Percentiles rank a stretch among this genome's conserved stretches.
Evolutionary conservation across 2,329 filamentous ascomycete genomes (phyloP).

Genomic region (Ploettnerulaceae sp.): DNA sequence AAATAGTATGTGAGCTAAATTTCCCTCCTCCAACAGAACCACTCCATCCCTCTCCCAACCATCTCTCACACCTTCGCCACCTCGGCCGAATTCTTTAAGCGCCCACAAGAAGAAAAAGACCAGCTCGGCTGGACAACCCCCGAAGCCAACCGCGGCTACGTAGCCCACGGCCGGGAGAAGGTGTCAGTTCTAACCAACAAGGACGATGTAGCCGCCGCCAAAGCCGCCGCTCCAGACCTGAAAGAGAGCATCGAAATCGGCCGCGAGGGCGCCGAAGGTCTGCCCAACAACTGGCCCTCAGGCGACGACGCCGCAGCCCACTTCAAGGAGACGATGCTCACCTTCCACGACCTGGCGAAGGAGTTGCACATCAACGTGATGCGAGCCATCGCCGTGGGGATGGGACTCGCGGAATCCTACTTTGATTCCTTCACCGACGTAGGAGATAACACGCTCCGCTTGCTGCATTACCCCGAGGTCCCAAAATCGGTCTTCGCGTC

Average conservation of each 20-base stretch:
- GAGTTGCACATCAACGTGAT: conserved; percentile 71
- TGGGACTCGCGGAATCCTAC: conserved; percentile 65
- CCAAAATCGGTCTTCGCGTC: conserved; percentile 46
- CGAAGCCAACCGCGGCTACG: conserved; percentile 70
- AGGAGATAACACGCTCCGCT: conserved; percentile 56
- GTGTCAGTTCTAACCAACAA: conserved; percentile 22
- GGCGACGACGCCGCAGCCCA: conserved; percentile 47
- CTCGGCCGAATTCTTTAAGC: conserved; percentile 67
- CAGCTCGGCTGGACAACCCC: conserved; percentile 66
- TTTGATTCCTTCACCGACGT: conserved; percentile 72
- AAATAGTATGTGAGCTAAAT: neutral
- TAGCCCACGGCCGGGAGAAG: conserved; percentile 38
- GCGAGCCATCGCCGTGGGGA: conserved; percentile 77
- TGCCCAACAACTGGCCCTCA: conserved; percentile 75
- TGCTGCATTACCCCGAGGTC: conserved; percentile 54
- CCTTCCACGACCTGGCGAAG: conserved; percentile 73
- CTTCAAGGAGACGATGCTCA: conserved; percentile 69
- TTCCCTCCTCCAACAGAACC: conserved; percentile 43
- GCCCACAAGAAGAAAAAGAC: conserved; percentile 55
- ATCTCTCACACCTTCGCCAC: conserved; percentile 59
- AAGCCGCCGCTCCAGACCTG: conserved; percentile 54
- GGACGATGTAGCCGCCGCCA: conserved; percentile 42
- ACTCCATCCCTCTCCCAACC: conserved; percentile 59
- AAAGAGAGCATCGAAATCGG: conserved; percentile 65
- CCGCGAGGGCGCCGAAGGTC: conserved; percentile 50